Evolutionary conservation across 179 eudicot genomes (phyloP).

Genomic region (Drosera spatulata): DNA sequence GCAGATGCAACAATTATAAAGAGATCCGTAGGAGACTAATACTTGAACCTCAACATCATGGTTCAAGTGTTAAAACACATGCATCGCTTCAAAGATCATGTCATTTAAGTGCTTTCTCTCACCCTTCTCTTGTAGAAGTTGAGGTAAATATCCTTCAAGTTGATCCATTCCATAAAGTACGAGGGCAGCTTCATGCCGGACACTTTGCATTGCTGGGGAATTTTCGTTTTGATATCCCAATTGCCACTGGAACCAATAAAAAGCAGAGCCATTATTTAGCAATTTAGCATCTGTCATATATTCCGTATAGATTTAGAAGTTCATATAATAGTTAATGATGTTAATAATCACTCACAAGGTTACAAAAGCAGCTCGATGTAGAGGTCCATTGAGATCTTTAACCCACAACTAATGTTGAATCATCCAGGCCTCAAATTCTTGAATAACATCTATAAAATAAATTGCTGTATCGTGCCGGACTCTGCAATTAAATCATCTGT

Average conservation of each 20-base stretch:
- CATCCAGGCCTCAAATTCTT: constrained; percentile 88
- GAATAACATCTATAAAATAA: constrained; percentile 65
- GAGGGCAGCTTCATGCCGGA: constrained; percentile 64
- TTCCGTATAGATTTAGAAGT: too few relatives aligned
- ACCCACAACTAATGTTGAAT: constrained; percentile 42
- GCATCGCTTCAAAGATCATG: too few relatives aligned
- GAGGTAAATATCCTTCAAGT: constrained; percentile 75
- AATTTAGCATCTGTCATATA: neutral
- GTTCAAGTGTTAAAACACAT: too few relatives aligned
- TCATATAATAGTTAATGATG: too few relatives aligned
- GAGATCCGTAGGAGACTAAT: too few relatives aligned
- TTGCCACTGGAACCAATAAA: constrained; percentile 56
- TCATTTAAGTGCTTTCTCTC: constrained; percentile 12
- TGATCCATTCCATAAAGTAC: constrained; percentile 94
- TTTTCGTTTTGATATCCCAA: constrained; percentile 97
- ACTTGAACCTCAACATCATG: too few relatives aligned
- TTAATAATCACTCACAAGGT: constrained; percentile 57
- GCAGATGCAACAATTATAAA: too few relatives aligned
- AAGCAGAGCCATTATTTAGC: neutral
- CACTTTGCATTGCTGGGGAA: constrained; percentile 89
- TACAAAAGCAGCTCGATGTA: constrained; percentile 72
- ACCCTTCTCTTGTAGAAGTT: constrained; percentile 82
- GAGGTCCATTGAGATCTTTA: constrained; percentile 39
- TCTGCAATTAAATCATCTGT: constrained; percentile 33
- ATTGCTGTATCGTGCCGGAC: constrained; percentile 99